Evolutionary conservation across 2,329 filamentous ascomycete species (phyloP).

Genomic region (Talaromyces sp.): DNA sequence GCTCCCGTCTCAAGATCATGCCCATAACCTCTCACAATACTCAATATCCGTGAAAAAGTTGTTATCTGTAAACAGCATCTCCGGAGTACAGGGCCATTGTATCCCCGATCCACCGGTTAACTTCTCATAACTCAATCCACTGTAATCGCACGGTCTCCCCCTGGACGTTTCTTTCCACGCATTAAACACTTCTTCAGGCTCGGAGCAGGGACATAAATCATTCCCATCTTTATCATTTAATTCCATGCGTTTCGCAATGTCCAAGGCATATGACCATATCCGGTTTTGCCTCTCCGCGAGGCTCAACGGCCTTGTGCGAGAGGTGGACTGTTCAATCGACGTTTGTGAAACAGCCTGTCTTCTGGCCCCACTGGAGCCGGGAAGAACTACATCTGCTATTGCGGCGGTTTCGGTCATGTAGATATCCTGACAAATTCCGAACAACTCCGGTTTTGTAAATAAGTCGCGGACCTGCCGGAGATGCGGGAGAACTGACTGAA

Average conservation of each 20-base stretch:
- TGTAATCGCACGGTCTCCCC: slow-evolving; percentile 40
- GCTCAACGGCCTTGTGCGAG: slow-evolving; percentile 40
- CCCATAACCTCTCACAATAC: slow-evolving; percentile 38
- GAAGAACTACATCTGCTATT: slow-evolving; percentile 40
- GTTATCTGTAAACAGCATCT: slow-evolving; percentile 34
- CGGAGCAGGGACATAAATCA: slow-evolving; percentile 31
- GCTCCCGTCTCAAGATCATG: slow-evolving; percentile 41
- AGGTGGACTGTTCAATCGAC: slow-evolving; percentile 41
- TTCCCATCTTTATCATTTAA: slow-evolving; percentile 38
- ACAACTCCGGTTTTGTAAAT: slow-evolving; percentile 35
- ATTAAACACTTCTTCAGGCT: slow-evolving; percentile 37
- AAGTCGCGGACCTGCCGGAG: slow-evolving; percentile 31
- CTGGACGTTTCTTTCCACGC: slow-evolving; percentile 38
- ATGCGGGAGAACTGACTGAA: slow-evolving; percentile 40
- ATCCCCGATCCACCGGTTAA: slow-evolving; percentile 38
- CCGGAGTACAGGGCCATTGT: slow-evolving; percentile 40
- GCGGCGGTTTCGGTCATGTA: slow-evolving; percentile 40
- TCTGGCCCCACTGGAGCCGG: slow-evolving; percentile 41
- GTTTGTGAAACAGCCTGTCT: slow-evolving; percentile 43
- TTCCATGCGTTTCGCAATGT: slow-evolving; percentile 36
- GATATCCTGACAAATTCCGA: slow-evolving; percentile 40
- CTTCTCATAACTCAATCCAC: slow-evolving; percentile 35
- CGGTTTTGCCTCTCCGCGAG: slow-evolving; percentile 37
- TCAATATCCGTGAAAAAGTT: slow-evolving; percentile 39
- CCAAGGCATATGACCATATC: slow-evolving; percentile 41